Evolutionary conservation across 352 stramenopile genomes (phyloP).

Genomic region (Elongisporangium senticosum): DNA sequence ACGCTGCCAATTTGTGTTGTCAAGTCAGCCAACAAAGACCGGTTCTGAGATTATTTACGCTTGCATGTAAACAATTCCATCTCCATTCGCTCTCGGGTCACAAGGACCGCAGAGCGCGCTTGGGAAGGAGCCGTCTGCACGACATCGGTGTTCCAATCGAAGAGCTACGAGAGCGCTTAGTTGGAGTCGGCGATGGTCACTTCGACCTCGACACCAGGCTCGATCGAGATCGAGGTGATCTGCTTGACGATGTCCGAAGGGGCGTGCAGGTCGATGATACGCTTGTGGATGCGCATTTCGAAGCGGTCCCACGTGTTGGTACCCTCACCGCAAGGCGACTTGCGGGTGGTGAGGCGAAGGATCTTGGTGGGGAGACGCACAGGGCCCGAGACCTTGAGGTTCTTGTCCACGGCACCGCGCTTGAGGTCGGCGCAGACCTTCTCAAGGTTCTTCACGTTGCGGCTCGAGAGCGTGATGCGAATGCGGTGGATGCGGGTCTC

Average conservation of each 20-base stretch:
- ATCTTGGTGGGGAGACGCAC: constrained; percentile 99
- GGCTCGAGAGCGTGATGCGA: constrained; percentile 98
- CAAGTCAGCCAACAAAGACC: not conserved
- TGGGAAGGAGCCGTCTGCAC: not conserved
- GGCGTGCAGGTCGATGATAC: constrained; percentile 98
- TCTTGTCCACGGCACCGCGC: constrained; percentile 96
- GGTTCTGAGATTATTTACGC: not conserved
- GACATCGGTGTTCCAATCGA: not conserved
- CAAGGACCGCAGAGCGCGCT: not conserved
- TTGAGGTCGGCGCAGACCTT: constrained; percentile 99
- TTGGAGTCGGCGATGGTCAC: constrained; percentile 94
- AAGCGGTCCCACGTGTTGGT: constrained; percentile 99
- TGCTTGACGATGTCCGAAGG: constrained; percentile 99
- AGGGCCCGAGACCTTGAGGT: constrained; percentile 97
- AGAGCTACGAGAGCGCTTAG: constrained; percentile 29
- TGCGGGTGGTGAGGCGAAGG: constrained; percentile 97
- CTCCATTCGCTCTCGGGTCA: not conserved
- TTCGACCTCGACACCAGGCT: constrained; percentile 98
- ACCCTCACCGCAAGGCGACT: constrained; percentile 97
- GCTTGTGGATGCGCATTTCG: constrained; percentile 99
- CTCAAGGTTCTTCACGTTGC: constrained; percentile 99
- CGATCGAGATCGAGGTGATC: constrained; percentile 99
- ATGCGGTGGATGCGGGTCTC: constrained; percentile 94
- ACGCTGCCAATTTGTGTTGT: not conserved
- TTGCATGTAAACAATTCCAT: not conserved